Percentiles rank a stretch among this genome's conserved stretches.
phyloP scores from a whole-genome alignment of 495 filamentous ascomycete genomes.

The Neurospora terricola region DNA sequence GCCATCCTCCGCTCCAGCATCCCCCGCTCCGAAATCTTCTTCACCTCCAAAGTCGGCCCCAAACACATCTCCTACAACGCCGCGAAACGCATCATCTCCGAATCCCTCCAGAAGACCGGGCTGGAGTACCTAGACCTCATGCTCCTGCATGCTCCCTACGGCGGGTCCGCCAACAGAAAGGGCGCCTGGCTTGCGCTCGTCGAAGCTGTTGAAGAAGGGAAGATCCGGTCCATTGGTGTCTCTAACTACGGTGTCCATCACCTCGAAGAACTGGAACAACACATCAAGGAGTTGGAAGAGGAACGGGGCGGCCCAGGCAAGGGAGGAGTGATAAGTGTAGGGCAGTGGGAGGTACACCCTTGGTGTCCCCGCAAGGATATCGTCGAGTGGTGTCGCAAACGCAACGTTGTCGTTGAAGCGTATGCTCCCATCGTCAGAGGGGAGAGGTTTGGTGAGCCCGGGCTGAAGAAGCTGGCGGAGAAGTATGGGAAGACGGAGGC shows the following conservation, averaged over 20 bases:
- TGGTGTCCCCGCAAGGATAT: slow-evolving; percentile 75
- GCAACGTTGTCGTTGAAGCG: slow-evolving; percentile 64
- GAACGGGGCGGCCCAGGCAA: slow-evolving; percentile 39
- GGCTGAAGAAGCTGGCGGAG: slow-evolving; percentile 47
- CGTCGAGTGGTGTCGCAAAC: slow-evolving; percentile 59
- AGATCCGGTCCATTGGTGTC: slow-evolving; percentile 55
- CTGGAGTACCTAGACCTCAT: slow-evolving; percentile 57
- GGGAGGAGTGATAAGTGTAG: slow-evolving; percentile 68
- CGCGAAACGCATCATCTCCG: slow-evolving; percentile 40
- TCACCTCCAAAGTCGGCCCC: slow-evolving; percentile 60
- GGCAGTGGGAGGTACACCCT: slow-evolving; percentile 85
- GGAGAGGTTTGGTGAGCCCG: slow-evolving; percentile 53
- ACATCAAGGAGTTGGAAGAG: slow-evolving; percentile 56
- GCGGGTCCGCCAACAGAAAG: slow-evolving; percentile 45
- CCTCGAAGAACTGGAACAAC: slow-evolving; percentile 61
- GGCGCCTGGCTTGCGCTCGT: slow-evolving; percentile 54
- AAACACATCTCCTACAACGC: slow-evolving; percentile 32
- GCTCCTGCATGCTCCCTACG: slow-evolving; percentile 52
- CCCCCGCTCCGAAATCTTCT: slow-evolving; percentile 55
- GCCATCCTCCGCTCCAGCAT: slow-evolving; percentile 47
- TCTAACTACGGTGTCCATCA: slow-evolving; percentile 62
- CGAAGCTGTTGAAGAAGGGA: slow-evolving; percentile 52
- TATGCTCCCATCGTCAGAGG: slow-evolving; percentile 71
- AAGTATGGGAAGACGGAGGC: slow-evolving; percentile 66
- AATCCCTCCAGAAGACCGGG: slow-evolving; percentile 40